Base-by-base conservation (phyloP, 108 stramenopile genomes). In the Poteriospumella lacustris region DNA sequence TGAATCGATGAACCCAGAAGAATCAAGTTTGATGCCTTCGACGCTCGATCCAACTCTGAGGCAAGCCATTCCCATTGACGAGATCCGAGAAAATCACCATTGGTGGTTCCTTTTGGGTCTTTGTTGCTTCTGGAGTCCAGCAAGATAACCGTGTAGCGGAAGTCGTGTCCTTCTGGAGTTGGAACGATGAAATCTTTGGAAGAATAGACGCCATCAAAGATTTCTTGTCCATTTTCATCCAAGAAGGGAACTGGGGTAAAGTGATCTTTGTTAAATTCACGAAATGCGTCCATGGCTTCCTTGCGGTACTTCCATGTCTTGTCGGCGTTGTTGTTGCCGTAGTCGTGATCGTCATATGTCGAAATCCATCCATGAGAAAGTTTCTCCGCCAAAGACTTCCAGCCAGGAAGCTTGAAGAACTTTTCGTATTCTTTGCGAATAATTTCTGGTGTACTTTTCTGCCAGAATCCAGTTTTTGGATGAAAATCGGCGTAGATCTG, bases 311-410 rank as follows among this genome's bases (percentile, higher is more conserved):
- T 81, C 78, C 92, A 80, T 29, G 88, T 79, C 15, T 67, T 72
- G 0, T 92, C 94, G 47, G 83, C 83, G 84, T 95, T 92, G 82
- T 95, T 95, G 0, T 83, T 91, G 36, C 94, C 94, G 76, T 91
- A 95, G 62, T 95, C 94, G 79, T 95, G 94, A 86, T 95, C 94
- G 77, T 95, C 94, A 88, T 87, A 92, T 0, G 82, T 87, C 3
- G 91, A 92, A 76, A 85, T 15, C 70, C 70, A 73, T 5, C 70
- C 33, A 24, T 56, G 9, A n/a, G n/a, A n/a, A 36, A 73, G 41
- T 73, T 9, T 42, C 3, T 36, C 31, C 36, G 36, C 9, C 44
- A 73, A 3, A 42, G 15, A 26, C 3, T 38, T 5, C 70, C 70
- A 73, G 5, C 36, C 5, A 73, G 15, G 24, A 5, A 33, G n/a